phyloP scores from a whole-genome alignment of 2,329 filamentous ascomycete genomes.

The Xylariales sp. region DNA sequence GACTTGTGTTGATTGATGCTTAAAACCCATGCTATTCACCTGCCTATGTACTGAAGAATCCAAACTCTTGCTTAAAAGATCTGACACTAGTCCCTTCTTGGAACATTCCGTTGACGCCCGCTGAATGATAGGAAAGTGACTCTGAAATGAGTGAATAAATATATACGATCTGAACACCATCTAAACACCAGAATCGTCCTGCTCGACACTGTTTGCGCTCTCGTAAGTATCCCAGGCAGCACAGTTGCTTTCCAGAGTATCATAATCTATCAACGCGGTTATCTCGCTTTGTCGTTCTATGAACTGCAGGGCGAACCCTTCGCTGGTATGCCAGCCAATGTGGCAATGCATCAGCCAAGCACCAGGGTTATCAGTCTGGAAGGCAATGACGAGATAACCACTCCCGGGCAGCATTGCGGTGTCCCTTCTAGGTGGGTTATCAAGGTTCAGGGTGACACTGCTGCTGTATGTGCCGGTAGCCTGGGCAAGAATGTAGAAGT shows the following conservation, averaged over 20 bases:
- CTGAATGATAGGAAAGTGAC: no score
- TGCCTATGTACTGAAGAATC: no score
- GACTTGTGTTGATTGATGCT: no score
- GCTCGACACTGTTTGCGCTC: background rate
- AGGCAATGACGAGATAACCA: conserved; percentile 46
- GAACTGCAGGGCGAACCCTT: conserved; percentile 8
- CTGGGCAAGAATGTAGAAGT: conserved; percentile 35
- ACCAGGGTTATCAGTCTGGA: conserved; percentile 48
- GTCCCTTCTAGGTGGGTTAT: conserved; percentile 46
- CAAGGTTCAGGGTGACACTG: conserved; percentile 27
- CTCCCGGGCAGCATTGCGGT: conserved; percentile 39
- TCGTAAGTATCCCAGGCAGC: conserved; percentile 4
- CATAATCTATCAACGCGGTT: conserved; percentile 2
- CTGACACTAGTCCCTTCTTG: no score
- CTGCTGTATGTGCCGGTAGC: conserved; percentile 22
- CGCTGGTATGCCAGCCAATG: conserved; percentile 8
- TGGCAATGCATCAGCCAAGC: conserved; percentile 13
- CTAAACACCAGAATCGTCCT: conserved; percentile 7
- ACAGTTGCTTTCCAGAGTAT: conserved; percentile 1
- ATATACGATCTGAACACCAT: no score
- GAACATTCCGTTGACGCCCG: no score
- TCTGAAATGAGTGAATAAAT: no score
- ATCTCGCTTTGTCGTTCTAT: conserved; percentile 6
- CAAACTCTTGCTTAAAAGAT: no score
- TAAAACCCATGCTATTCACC: no score